Conservation (phyloP, 345 rosid genomes). For the Aquilaria yunnanensis region DNA sequence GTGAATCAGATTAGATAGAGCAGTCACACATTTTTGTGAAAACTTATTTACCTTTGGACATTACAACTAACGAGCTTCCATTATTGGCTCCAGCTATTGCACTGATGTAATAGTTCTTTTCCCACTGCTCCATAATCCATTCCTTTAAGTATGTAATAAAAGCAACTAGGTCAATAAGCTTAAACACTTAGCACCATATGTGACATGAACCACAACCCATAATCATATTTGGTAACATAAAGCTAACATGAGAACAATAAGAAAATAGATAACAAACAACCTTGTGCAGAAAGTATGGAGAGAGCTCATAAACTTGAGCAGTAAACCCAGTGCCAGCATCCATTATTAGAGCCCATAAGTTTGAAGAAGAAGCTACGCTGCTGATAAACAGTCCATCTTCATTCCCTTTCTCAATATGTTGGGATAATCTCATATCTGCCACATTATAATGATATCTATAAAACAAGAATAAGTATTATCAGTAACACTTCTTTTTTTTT, state of each 20-base stretch:
- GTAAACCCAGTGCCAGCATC: constrained; percentile 91
- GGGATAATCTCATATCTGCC: constrained; percentile 66
- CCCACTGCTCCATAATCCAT: constrained; percentile 99
- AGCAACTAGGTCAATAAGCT: constrained; percentile 6
- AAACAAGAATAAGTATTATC: constrained; percentile 13
- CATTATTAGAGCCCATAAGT: constrained; percentile 98
- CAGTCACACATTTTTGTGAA: neutral
- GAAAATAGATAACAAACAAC: constrained; percentile 30
- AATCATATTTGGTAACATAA: neutral
- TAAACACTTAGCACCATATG: neutral
- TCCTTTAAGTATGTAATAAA: constrained; percentile 37
- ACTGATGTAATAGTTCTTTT: constrained; percentile 86
- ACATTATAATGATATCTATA: constrained; percentile 95
- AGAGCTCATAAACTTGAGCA: constrained; percentile 78
- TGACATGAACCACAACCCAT: neutral
- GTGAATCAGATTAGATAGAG: neutral
- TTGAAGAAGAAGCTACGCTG: constrained; percentile 82
- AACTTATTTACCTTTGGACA: constrained; percentile 78
- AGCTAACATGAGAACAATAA: neutral
- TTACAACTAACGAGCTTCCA: constrained; percentile 90
- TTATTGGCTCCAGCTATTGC: constrained; percentile 89
- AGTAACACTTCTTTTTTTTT: neutral
- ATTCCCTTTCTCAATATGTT: constrained; percentile 83
- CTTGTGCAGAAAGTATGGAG: constrained; percentile 80
- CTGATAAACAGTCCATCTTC: constrained; percentile 89